Evolutionary conservation across 768 basidiomycete species (phyloP).

Genomic region (Tricholoma bakamatsutake): DNA sequence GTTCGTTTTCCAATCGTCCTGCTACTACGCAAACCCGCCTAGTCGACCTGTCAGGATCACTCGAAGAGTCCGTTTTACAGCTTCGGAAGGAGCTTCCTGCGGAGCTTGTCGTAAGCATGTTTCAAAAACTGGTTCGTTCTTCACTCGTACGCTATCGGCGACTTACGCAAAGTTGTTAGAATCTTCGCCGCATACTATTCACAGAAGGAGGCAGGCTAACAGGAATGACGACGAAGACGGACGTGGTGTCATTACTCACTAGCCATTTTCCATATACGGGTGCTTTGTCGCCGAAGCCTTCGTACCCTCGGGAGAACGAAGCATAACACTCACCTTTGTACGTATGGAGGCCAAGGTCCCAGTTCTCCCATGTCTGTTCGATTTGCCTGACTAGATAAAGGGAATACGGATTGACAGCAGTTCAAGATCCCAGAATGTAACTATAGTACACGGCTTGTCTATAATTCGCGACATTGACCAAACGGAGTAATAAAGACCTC

Average conservation of each 20-base stretch:
- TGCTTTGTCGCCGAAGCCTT: constrained; percentile 22
- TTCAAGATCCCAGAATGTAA: background rate
- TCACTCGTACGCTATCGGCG: background rate
- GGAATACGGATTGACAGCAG: background rate
- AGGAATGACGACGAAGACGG: constrained; percentile 66
- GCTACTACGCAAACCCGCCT: constrained; percentile 21
- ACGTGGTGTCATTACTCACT: constrained; percentile 55
- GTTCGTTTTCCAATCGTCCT: constrained; percentile 34
- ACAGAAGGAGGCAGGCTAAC: constrained; percentile 51
- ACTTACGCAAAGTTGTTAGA: constrained; percentile 32
- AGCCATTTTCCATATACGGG: constrained; percentile 53
- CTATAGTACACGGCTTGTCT: background rate
- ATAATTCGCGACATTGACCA: background rate
- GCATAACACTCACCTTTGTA: background rate
- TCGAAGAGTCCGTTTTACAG: constrained; percentile 51
- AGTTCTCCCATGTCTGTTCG: background rate
- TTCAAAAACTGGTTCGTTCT: constrained; percentile 57
- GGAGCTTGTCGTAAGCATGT: constrained; percentile 68
- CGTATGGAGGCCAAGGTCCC: background rate
- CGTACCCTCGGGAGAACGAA: background rate
- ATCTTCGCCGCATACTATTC: constrained; percentile 63
- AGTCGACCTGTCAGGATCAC: constrained; percentile 32
- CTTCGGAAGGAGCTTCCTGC: constrained; percentile 64
- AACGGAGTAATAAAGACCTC: background rate
- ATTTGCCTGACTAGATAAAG: background rate